Evolutionary conservation across 345 rosid species (phyloP).

Genomic region (Populus alba): DNA sequence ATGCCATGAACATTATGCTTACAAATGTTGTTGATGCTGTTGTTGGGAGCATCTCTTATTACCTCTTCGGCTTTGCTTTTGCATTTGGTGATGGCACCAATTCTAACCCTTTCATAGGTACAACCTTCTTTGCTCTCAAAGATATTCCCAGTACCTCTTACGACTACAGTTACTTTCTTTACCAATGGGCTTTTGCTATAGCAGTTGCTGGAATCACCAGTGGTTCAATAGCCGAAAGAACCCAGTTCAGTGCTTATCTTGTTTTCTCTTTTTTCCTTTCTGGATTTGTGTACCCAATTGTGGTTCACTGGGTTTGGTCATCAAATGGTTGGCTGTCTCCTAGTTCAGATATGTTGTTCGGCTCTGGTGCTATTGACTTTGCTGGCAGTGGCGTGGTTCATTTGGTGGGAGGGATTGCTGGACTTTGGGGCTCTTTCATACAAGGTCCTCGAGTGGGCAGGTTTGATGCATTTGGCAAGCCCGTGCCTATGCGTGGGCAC

Average conservation of each 20-base stretch:
- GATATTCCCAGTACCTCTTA: conserved; percentile 39
- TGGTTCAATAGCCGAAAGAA: conserved; percentile 71
- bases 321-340: conserved; percentile 60
- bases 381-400: conserved; percentile 64
- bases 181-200: conserved; percentile 69
- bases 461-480: conserved; percentile 54
- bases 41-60: conserved; percentile 66
- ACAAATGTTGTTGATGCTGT: conserved; percentile 69
- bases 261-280: conserved; percentile 59
- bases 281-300: conserved; percentile 60
- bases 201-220: conserved; percentile 68
- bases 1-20: conserved; percentile 68
- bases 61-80: conserved; percentile 69
- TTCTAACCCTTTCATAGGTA: conserved; percentile 58
- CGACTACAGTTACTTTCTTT: conserved; percentile 55
- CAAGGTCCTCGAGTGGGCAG: conserved; percentile 60
- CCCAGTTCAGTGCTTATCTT: conserved; percentile 68
- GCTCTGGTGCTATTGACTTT: conserved; percentile 63
- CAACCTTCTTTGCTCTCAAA: conserved; percentile 47
- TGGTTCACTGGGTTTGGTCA: conserved; percentile 68
- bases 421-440: conserved; percentile 52
- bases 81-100: conserved; percentile 50
- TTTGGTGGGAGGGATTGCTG: conserved; percentile 54
- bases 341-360: conserved; percentile 34
- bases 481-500: conserved; percentile 54